Evolutionary conservation across 768 basidiomycete genomes (phyloP), one percentile per base, ranked within the genome.

Genomic region (Strobilomyces dryophilus): DNA sequence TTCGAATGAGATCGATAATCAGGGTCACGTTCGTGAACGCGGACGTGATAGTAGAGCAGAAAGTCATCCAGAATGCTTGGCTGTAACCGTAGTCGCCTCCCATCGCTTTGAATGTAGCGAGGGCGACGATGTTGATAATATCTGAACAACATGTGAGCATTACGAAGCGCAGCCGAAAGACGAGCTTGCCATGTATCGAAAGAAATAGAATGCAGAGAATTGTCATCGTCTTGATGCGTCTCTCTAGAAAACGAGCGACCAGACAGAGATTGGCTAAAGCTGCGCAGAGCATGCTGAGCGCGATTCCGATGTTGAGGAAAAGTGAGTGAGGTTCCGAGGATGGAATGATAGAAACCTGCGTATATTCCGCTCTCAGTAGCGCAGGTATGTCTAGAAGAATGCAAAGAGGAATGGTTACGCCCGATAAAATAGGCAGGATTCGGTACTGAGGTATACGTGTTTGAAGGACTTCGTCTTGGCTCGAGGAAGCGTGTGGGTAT

Each of bases 341-440:
- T 1, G 84, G 69, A 5, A 71, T 66, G 18, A 72, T 64, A 27
- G 40, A 20, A 14, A 51, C 54, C 29, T 74, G 69, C 52, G 86
- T 77, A 56, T 84, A 89, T 89, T 87, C 76, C 53, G 83, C 84
- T 1, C 88, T 92, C 11, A 42, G 14, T 26, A 92, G 69, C 15
- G 86, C 85, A 1, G 91, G 91, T 27, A 93, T 88, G 60, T 87
- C 86, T 29, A 92, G 74, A n/a, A 93, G 75, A 45, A 92, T 87
- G 17, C 85, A 80, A 61, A 93, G 89, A 0, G 88, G 86, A 35
- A 88, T 81, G 54, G 83, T 65, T 37, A 86, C 74, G 18, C 84
- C 85, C 14, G 87, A 82, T 9, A 89, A 52, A 39, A 89, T 83
- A 0, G 87, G 87, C 5, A 81, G 69, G 47, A 72, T 72, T 17